A percentile compares a stretch with the other conserved stretches of the same genome.
Conservation (phyloP, 2,329 filamentous ascomycete species). For the Pseudogymnoascus sp. region DNA sequence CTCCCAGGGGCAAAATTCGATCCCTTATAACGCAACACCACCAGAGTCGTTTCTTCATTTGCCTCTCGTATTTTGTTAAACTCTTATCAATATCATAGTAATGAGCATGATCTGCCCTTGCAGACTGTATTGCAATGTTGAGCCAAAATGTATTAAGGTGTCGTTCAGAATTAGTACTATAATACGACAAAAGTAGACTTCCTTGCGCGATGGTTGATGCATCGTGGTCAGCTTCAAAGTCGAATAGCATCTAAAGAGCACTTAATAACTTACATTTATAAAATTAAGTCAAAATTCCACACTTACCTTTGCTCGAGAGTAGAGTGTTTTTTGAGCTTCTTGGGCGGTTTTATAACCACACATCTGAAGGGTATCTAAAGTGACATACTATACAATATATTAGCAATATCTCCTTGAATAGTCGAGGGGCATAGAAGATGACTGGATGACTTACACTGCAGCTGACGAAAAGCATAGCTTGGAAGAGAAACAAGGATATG, state of each 20-base stretch:
- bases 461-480: not conserved
- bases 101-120: not conserved
- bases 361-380: not conserved
- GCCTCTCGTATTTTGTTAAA: not conserved
- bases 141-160: not conserved
- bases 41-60: not conserved
- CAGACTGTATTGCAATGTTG: not conserved
- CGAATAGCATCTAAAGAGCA: not conserved
- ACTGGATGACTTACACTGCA: not conserved
- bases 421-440: not conserved
- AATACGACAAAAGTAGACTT: constrained; percentile 12
- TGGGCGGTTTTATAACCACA: not conserved
- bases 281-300: not conserved
- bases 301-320: not conserved
- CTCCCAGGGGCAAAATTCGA: not conserved
- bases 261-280: not conserved
- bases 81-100: not conserved
- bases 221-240: not conserved
- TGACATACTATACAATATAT: not conserved
- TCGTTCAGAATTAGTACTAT: constrained; percentile 9
- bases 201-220: not conserved
- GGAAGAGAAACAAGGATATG: not conserved
- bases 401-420: not conserved
- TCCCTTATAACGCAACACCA: not conserved
- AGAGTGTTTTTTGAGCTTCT: not conserved